phyloP scores from a whole-genome alignment of 306 rosid genomes.

The Leucaena leucocephala region DNA sequence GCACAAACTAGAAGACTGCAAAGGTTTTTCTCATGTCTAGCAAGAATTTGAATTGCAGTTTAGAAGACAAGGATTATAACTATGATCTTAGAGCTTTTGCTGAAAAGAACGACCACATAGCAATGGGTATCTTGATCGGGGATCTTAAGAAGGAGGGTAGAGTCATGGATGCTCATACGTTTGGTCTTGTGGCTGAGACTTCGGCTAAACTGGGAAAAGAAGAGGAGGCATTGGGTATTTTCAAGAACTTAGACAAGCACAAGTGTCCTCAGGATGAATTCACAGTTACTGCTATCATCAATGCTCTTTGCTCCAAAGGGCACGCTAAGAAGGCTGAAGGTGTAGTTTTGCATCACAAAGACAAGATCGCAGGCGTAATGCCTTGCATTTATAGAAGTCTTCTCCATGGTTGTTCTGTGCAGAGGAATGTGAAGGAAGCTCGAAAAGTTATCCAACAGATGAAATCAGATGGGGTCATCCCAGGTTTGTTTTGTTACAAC shows the following conservation, averaged over 20 bases:
- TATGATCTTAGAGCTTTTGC: slow-evolving; percentile 66
- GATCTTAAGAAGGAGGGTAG: slow-evolving; percentile 69
- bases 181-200: slow-evolving; percentile 59
- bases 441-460: slow-evolving; percentile 77
- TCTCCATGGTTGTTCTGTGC: slow-evolving; percentile 80
- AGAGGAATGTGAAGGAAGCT: slow-evolving; percentile 80
- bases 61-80: slow-evolving; percentile 73
- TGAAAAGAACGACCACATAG: slow-evolving; percentile 69
- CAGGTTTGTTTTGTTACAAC: slow-evolving; percentile 75
- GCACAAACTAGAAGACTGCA: slow-evolving; percentile 74
- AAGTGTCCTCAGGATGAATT: slow-evolving; percentile 64
- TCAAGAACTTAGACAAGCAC: slow-evolving; percentile 71
- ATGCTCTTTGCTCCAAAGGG: slow-evolving; percentile 74
- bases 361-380: slow-evolving; percentile 54
- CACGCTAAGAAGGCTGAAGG: slow-evolving; percentile 87
- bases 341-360: slow-evolving; percentile 72
- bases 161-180: slow-evolving; percentile 69
- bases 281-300: slow-evolving; percentile 65
- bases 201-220: slow-evolving; percentile 71
- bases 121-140: slow-evolving; percentile 62
- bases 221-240: slow-evolving; percentile 79
- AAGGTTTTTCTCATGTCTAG: slow-evolving; percentile 78
- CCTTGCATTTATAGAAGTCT: slow-evolving; percentile 67
- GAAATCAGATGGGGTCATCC: slow-evolving; percentile 61
- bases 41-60: slow-evolving; percentile 52